Percentiles rank a stretch among this genome's conserved stretches.
Evolutionary conservation across 2,329 filamentous ascomycete genomes (phyloP).

Genomic region (Neofusicoccum cordaticola): DNA sequence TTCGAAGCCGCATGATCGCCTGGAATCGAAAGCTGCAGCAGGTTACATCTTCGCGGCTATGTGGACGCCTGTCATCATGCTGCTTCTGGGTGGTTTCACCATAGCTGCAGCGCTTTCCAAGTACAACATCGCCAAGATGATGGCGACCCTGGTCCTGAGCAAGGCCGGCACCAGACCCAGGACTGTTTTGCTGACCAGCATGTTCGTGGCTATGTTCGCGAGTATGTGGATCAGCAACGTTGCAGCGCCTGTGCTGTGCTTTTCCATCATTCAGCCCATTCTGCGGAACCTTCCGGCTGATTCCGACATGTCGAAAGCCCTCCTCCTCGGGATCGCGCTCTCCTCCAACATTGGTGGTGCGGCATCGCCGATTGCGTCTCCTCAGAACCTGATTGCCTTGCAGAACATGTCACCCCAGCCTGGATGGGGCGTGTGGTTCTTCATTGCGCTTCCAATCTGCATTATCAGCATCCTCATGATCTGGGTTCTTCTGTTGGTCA

Average conservation of each 20-base stretch:
- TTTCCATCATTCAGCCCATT: conserved; percentile 96
- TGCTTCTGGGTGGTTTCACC: conserved; percentile 92
- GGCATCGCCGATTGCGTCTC: conserved; percentile 93
- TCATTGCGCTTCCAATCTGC: conserved; percentile 89
- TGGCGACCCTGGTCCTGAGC: conserved; percentile 92
- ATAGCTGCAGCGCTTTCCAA: conserved; percentile 93
- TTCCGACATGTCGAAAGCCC: conserved; percentile 89
- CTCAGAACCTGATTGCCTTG: conserved; percentile 94
- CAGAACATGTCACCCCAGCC: conserved; percentile 92
- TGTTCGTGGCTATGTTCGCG: conserved; percentile 96
- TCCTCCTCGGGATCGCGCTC: conserved; percentile 92
- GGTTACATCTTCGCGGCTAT: conserved; percentile 87
- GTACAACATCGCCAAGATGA: conserved; percentile 95
- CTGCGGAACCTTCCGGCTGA: conserved; percentile 87
- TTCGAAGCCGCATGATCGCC: conserved; percentile 63
- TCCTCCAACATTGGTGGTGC: conserved; percentile 95
- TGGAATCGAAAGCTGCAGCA: conserved; percentile 78
- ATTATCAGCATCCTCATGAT: conserved; percentile 83
- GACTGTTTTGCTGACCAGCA: conserved; percentile 91
- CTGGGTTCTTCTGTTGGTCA: conserved; percentile 80
- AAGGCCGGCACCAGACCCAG: conserved; percentile 90
- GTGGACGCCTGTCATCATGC: conserved; percentile 99
- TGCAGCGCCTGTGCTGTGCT: conserved; percentile 92
- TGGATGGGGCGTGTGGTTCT: conserved; percentile 96
- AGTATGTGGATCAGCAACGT: conserved; percentile 99